Evolutionary conservation across 345 rosid species (phyloP).

Genomic region (Mangifera indica): DNA sequence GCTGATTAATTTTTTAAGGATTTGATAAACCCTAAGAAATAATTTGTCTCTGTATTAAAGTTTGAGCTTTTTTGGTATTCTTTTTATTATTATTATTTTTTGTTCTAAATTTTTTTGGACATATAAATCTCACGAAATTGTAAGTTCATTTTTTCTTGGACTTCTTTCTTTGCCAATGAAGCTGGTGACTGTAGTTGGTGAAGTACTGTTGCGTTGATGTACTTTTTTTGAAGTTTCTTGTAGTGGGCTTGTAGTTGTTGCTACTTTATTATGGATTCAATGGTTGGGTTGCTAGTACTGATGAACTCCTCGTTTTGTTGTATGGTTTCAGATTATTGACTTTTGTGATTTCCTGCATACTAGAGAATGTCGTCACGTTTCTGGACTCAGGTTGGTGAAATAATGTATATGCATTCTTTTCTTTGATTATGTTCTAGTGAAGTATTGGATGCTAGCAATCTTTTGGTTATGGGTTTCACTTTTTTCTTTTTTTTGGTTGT

Average conservation of each 20-base stretch:
- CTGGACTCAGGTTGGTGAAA: constrained; percentile 60
- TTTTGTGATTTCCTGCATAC: constrained; percentile 3
- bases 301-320: neutral
- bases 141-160: neutral
- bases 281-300: neutral
- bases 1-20: too few relatives aligned
- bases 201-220: neutral
- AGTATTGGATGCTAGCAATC: neutral
- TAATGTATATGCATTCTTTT: neutral
- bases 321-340: constrained; percentile 19
- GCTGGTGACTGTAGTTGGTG: neutral
- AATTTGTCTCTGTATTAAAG: too few relatives aligned
- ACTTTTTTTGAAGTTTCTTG: too few relatives aligned
- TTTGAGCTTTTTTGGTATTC: too few relatives aligned
- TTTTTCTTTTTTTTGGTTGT: neutral
- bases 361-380: constrained; percentile 57
- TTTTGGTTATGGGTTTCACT: neutral
- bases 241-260: neutral
- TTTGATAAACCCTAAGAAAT: too few relatives aligned
- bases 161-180: neutral
- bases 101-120: neutral
- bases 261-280: neutral
- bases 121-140: neutral
- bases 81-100: too few relatives aligned
- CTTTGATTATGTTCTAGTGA: neutral